Evolutionary conservation across 257 asterid species (phyloP), one percentile per base, ranked within the genome.

Genomic region (Solanum tarijense): DNA sequence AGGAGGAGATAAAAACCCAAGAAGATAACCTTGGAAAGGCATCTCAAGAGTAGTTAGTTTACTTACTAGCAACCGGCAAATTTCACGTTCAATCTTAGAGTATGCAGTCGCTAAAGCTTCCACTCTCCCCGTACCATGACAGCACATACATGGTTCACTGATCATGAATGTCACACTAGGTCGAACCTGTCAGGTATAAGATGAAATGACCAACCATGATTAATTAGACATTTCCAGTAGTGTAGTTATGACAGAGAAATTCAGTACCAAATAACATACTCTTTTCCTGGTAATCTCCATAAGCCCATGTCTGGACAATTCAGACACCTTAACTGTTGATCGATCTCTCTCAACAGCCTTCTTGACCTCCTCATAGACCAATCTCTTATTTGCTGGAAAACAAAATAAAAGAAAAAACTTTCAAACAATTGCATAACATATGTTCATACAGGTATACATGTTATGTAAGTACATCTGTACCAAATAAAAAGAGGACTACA

Each of bases 201-300:
- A 58, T 39, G 43, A 18, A 48, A 14, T 31, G 6, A 48, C 29
- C 86, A 81, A 48, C 29, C 29, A 48, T 20, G 69, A 29, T 31
- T 82, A 48, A 31, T 8, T 48, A 82, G 43, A 10, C 20, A 82
- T 46, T 46, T 31, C 41, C 66, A 20, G 8, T 29, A 82, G 69
- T 48, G 66, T 46, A 43, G 36, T 79, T 79, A 43, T 29, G 27
- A 41, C 65, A 55, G 35, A 41, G 39, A 84, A 65, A 29, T 39
- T 12, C 58, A 14, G 85, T 25, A 32, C 38, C 55, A 60, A 71
- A 81, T 55, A 79, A 91, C 93, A 89, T 90, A 97, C 99, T 94
- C 99, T 91, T 94, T 97, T 97, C 81, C 98, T 91, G 72, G 98
- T 97, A 86, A 97, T 96, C 92, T 97, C 99, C 99, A 97, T 97